These are phyloP conservation scores for Cordyceps farinosa DNA, from an alignment of 2,329 filamentous ascomycete genomes.

Conservation along the genomic window DNA sequence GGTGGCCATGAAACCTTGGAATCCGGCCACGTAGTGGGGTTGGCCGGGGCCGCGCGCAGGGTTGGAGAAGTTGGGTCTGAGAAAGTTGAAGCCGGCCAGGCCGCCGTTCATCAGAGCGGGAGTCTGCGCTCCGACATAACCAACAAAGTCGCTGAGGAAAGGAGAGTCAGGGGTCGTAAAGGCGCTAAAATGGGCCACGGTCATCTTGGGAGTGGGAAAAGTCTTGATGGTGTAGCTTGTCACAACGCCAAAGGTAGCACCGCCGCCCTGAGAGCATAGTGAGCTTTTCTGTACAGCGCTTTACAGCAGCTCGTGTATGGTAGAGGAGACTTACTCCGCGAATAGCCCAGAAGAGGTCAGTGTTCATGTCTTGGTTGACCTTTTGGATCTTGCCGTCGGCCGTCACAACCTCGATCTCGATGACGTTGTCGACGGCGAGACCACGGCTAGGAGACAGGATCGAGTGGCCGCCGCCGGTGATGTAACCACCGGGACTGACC, in stretches of 20 bases:
- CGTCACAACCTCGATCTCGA: constrained; percentile 56
- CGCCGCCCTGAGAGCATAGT: constrained; percentile 46
- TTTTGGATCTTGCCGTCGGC: constrained; percentile 47
- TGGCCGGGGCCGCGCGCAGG: constrained; percentile 33
- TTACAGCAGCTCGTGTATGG: too few relatives aligned
- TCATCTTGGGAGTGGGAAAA: constrained; percentile 40
- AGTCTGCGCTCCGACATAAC: constrained; percentile 39
- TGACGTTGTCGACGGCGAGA: constrained; percentile 58
- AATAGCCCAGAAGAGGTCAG: constrained; percentile 63
- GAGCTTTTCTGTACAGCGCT: neutral
- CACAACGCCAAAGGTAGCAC: constrained; percentile 59
- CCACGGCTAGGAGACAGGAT: constrained; percentile 51
- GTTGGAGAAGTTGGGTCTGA: constrained; percentile 36
- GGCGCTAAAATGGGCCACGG: constrained; percentile 24
- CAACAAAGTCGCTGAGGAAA: constrained; percentile 44
- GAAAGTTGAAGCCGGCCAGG: constrained; percentile 49
- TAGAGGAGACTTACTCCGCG: constrained; percentile 43
- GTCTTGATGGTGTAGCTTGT: constrained; percentile 54
- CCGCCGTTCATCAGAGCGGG: constrained; percentile 37
- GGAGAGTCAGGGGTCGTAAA: constrained; percentile 30
- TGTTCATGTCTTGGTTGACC: constrained; percentile 49
- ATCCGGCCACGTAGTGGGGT: constrained; percentile 33
- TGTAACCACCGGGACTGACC: constrained; percentile 59
- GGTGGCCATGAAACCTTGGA: constrained; percentile 33
- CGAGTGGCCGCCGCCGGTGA: constrained; percentile 59